Evolutionary conservation across 73 alveolate species (phyloP), one percentile per base, ranked within the genome.

Genomic region (Uronychia setigera): DNA sequence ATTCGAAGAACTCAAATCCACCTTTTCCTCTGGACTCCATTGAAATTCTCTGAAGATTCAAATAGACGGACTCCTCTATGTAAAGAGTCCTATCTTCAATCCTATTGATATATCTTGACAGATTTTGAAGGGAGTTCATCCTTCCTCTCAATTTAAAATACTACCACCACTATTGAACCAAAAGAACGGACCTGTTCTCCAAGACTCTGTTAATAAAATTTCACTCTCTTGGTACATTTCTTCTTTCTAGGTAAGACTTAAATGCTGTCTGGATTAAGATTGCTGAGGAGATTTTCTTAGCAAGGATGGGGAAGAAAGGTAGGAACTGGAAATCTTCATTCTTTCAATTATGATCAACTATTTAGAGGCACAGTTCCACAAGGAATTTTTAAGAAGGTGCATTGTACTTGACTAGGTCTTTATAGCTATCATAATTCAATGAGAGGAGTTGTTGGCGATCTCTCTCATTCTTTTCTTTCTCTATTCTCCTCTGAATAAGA

Each of bases 151-250:
- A 78, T 35, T 76, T 79, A 35, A 78, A 78, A 32, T 80, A 67
- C 58, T 87, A 78, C 95, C 95, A 89, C 82, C 86, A 89, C 19
- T 77, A 58, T 59, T 89, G 81, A 31, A 89, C 82, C 35, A 90
- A 84, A 0, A 60, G 67, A 0, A 60, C 76, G 19, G 91, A 77
- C 76, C 95, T 77, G 60, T 81, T 75, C 5, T 83, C 59, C 27
- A 89, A 28, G 13, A 89, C 78, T 33, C 81, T 78, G 14, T 89
- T 80, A n/a, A 35, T 78, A 28, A 58, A 31, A 0, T 76, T 19
- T 5, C 19, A 19, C 19, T 32, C 35, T 79, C 33, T 67, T 27
- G 35, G 33, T 26, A 28, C 0, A 31, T n/a, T 26, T 46, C 46
- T 84, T 34, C 95, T 83, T n/a, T 78, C 29, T 60, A 32, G 33